A percentile compares a stretch with the other conserved stretches of the same genome.
Conservation (phyloP, 768 basidiomycete species). For the Pleurotus cornucopiae region DNA sequence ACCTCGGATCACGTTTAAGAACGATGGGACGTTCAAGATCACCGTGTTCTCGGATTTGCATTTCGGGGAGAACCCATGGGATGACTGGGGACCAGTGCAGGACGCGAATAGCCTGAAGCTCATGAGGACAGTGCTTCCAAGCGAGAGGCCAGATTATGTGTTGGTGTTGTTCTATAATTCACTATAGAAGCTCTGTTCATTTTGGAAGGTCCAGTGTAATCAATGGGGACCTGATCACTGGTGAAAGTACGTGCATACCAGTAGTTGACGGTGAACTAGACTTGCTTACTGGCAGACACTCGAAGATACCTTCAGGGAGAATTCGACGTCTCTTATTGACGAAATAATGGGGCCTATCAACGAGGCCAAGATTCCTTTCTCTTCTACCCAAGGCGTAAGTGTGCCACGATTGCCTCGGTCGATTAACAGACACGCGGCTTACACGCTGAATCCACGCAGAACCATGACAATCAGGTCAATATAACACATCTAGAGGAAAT, state of each 20-base stretch:
- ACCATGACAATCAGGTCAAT: conserved; percentile 71
- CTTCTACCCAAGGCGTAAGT: conserved; percentile 63
- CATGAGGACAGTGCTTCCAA: conserved; percentile 49
- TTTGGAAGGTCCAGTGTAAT: conserved; percentile 41
- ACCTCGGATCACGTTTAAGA: conserved; percentile 47
- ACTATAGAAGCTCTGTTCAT: background rate
- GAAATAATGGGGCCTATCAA: conserved; percentile 60
- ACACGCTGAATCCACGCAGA: conserved; percentile 31
- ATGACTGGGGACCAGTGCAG: conserved; percentile 61
- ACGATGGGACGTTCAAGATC: conserved; percentile 64
- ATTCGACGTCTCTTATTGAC: conserved; percentile 64
- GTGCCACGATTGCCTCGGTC: too few species aligned
- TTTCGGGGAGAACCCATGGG: conserved; percentile 74
- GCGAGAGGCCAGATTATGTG: conserved; percentile 71
- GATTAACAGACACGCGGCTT: too few species aligned
- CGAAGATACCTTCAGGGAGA: conserved; percentile 61
- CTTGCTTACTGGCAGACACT: background rate
- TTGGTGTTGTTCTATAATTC: conserved; percentile 24
- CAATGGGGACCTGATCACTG: conserved; percentile 74
- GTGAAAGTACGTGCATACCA: conserved; percentile 42
- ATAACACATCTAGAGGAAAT: conserved; percentile 71
- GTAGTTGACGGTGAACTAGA: background rate
- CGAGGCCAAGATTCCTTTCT: conserved; percentile 55
- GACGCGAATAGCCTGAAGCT: conserved; percentile 59
- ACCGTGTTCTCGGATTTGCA: conserved; percentile 75